Evolutionary conservation across 768 basidiomycete species (phyloP), one percentile per base, ranked within the genome.

Genomic region (Boletus patriciae): DNA sequence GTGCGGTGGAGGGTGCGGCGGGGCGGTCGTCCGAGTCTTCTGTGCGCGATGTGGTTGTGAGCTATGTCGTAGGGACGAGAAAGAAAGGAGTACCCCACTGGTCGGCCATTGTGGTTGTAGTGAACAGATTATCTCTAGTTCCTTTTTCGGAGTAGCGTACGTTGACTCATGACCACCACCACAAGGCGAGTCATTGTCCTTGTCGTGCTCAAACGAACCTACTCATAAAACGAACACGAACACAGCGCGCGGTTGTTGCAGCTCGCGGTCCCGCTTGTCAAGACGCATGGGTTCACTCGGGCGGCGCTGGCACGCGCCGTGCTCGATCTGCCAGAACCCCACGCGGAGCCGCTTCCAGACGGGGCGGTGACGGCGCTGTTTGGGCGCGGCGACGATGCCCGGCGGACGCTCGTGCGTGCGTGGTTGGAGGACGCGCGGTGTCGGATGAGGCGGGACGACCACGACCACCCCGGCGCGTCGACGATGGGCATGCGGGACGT

Each of bases 281-380:
- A 67, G 54, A 78, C 78, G 7, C 80, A 90, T 61, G 91, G 91
- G 10, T 93, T 93, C 69, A 87, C 90, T 12, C 82, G 90, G 19
- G 77, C 83, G 29, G 79, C 88, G 0, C 77, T 92, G 11, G 79
- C 89, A 4, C 80, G 75, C 46, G 84, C 90, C 21, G 88, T 81
- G 8, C 77, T 88, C 5, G 67, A 75, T 2, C 75, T 89, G 2
- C 75, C 78, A 1, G 67, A 73, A 57, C 76, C 73, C 0, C 85
- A 84, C 63, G 23, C 77, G 1, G 73, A 79, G 53, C 88, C 88
- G 8, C 82, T 93, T 21, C 80, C 85, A 1, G 90, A 92, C 55
- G 73, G 77, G 0, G 86, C 89, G 0, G 81, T 93, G 21, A 82
- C 86, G 3, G 80, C 87, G 7, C 74, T 93, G 7, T 94, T 92